Evolutionary conservation across 139 green algal genomes (phyloP).

Genomic region (Penium margaritaceum): DNA sequence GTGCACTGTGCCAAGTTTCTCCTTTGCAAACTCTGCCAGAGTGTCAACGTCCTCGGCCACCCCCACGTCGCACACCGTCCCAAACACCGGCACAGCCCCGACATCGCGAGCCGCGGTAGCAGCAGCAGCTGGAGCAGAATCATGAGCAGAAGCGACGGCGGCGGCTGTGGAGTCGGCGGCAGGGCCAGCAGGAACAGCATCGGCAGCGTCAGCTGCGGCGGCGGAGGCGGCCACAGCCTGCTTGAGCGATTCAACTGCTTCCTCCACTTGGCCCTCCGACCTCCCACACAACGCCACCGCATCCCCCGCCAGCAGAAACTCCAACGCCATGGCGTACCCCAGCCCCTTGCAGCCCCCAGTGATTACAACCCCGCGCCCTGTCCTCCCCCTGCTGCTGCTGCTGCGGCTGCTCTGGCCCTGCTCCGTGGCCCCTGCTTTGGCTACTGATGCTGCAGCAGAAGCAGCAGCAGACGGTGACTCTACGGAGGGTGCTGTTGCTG

Average conservation of each 20-base stretch:
- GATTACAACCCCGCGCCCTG: no score
- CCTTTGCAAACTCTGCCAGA: conserved; percentile 43
- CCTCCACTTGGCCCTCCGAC: conserved; percentile 32
- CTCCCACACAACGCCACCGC: conserved; percentile 53
- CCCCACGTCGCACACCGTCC: conserved; percentile 45
- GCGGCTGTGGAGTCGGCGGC: background rate
- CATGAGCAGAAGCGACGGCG: background rate
- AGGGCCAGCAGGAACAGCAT: no score
- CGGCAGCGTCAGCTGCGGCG: background rate
- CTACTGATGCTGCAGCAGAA: no score
- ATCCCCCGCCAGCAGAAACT: conserved; percentile 59
- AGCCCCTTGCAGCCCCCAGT: conserved; percentile 48
- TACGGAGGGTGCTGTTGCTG: no score
- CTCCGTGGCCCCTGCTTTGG: no score
- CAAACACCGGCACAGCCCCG: conserved; percentile 11
- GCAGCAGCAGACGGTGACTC: no score
- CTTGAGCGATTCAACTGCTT: conserved; percentile 33
- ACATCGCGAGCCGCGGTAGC: conserved; percentile 9
- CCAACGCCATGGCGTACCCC: conserved; percentile 52
- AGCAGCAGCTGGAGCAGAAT: background rate
- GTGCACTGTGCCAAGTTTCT: conserved; percentile 50
- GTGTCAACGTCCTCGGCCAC: conserved; percentile 42
- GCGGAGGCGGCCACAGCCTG: background rate
- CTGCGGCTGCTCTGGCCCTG: no score
- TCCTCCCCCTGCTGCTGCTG: no score